Evolutionary conservation across 495 filamentous ascomycete species (phyloP).

Genomic region (Aspergillus baeticus): DNA sequence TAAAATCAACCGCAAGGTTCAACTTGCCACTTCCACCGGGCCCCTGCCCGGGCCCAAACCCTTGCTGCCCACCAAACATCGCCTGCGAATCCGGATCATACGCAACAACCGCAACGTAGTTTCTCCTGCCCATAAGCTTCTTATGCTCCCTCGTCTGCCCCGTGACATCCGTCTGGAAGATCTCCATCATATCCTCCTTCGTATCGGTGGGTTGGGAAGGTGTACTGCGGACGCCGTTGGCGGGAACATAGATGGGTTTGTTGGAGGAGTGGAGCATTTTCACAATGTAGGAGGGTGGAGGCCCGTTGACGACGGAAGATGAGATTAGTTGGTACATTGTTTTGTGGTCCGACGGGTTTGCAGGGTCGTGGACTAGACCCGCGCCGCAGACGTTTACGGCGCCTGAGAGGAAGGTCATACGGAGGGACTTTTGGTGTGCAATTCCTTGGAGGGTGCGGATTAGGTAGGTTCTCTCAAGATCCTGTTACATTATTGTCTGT

Average conservation of each 20-base stretch:
- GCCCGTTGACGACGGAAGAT: conserved; percentile 85
- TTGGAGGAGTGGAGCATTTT: conserved; percentile 85
- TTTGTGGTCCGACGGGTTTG: conserved; percentile 89
- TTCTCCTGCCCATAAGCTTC: conserved; percentile 87
- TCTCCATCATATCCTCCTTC: conserved; percentile 99
- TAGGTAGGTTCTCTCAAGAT: conserved; percentile 93
- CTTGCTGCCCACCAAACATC: conserved; percentile 46
- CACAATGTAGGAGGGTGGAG: conserved; percentile 78
- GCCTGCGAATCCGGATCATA: conserved; percentile 77
- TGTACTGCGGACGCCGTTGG: conserved; percentile 79
- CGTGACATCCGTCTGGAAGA: conserved; percentile 88
- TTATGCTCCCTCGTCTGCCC: conserved; percentile 77
- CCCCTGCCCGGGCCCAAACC: conserved; percentile 26
- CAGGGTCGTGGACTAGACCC: conserved; percentile 90
- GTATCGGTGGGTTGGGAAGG: conserved; percentile 62
- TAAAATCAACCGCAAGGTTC: conserved; percentile 92
- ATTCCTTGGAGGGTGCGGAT: conserved; percentile 95
- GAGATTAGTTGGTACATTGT: conserved; percentile 99
- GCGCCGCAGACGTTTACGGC: conserved; percentile 91
- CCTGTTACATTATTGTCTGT: conserved; percentile 37
- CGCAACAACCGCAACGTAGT: conserved; percentile 91
- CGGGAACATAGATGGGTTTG: conserved; percentile 85
- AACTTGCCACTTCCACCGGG: conserved; percentile 60
- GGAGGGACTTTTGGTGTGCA: conserved; percentile 84
- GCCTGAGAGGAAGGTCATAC: conserved; percentile 95